A percentile compares a stretch with the other conserved stretches of the same genome.
phyloP scores from a whole-genome alignment of 225 moss, liverwort and hornwort genomes.

The Polytrichum formosum region DNA sequence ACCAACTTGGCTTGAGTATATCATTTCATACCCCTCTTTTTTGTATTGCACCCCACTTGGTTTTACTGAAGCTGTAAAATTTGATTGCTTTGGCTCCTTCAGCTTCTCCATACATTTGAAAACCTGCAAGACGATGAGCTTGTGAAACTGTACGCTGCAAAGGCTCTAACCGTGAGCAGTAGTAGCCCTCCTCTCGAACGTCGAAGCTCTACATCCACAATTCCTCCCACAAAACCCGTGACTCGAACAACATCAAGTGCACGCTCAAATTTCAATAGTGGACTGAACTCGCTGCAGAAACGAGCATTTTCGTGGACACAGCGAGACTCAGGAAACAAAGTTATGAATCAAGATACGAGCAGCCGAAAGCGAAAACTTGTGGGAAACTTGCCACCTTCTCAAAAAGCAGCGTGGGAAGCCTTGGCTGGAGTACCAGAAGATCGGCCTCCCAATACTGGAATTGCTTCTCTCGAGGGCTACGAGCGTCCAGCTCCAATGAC shows the following conservation, averaged over 20 bases:
- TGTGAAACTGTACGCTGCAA: conserved; percentile 74
- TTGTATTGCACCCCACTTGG: not conserved
- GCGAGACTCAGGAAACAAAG: conserved; percentile 72
- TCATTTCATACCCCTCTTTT: not conserved
- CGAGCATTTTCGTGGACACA: conserved; percentile 89
- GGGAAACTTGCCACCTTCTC: conserved; percentile 78
- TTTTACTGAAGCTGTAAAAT: not conserved
- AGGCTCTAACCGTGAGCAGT: conserved; percentile 69
- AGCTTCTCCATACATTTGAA: conserved; percentile 93
- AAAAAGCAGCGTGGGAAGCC: conserved; percentile 95
- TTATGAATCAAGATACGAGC: conserved; percentile 53
- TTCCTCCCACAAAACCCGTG: conserved; percentile 35
- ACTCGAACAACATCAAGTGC: conserved; percentile 31
- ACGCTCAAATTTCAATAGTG: conserved; percentile 72
- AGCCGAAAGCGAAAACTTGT: conserved; percentile 79
- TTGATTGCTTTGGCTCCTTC: conserved; percentile 16
- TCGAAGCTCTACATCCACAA: conserved; percentile 44
- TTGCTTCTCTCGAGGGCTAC: conserved; percentile 53
- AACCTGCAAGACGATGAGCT: conserved; percentile 81
- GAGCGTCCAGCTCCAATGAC: conserved; percentile 76
- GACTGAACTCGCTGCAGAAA: conserved; percentile 67
- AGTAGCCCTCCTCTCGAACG: conserved; percentile 48
- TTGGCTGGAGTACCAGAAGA: conserved; percentile 94
- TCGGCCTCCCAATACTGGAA: conserved; percentile 31
- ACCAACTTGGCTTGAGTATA: not conserved